phyloP scores from a whole-genome alignment of 306 rosid genomes.

The Aeschynomene evenia region DNA sequence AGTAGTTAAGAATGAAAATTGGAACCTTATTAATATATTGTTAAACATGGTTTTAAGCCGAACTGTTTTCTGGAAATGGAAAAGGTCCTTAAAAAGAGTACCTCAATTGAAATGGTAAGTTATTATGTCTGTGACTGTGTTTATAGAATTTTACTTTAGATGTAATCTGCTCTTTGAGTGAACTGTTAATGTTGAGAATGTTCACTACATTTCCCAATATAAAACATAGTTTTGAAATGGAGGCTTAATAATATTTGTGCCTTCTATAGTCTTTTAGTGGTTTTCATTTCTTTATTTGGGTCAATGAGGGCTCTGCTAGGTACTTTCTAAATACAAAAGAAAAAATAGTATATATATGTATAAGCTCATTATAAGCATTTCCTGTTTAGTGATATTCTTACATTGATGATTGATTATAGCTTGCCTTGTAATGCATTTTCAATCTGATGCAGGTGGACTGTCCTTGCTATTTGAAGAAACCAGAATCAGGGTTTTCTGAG shows the following conservation, averaged over 20 bases:
- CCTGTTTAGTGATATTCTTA: neutral
- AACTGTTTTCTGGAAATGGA: constrained; percentile 22
- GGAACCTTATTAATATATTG: neutral
- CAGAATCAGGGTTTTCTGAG: constrained; percentile 18
- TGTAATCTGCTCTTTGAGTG: neutral
- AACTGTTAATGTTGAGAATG: neutral
- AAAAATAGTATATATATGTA: neutral
- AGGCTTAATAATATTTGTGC: neutral
- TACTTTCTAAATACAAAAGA: constrained; percentile 9
- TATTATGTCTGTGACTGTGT: neutral
- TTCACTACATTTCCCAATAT: neutral
- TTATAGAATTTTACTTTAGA: neutral
- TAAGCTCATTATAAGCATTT: neutral
- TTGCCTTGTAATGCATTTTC: neutral
- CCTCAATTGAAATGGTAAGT: constrained; percentile 4
- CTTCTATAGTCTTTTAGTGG: neutral
- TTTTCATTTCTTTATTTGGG: neutral
- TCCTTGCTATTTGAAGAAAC: constrained; percentile 29
- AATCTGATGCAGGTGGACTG: constrained; percentile 34
- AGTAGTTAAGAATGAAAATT: constrained; percentile 17
- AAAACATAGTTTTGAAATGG: neutral
- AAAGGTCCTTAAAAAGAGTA: neutral
- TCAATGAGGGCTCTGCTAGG: constrained; percentile 3
- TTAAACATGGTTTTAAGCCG: constrained; percentile 15
- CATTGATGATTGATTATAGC: neutral